Percentiles rank a stretch among this genome's conserved stretches.
Evolutionary conservation across 1,284 basidiomycete genomes (phyloP).

Genomic region (Stygiomarasmius scandens): DNA sequence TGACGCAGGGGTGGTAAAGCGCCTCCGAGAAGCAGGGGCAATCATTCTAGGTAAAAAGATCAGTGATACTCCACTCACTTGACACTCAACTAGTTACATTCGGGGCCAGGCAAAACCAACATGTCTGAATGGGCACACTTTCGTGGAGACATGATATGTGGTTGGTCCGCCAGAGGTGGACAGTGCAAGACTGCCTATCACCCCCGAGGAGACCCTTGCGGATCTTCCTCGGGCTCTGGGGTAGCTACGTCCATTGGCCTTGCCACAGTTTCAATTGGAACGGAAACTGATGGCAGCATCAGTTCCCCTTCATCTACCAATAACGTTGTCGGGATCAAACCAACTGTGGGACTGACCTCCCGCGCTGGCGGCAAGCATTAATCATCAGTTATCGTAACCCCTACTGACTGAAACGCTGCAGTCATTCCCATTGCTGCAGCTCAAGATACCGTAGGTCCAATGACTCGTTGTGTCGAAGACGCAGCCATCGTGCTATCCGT

Average conservation of each 20-base stretch:
- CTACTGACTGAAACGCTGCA: conserved; percentile 20
- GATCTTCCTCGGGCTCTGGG: conserved; percentile 68
- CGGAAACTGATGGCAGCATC: conserved; percentile 71
- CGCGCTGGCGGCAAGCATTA: conserved; percentile 53
- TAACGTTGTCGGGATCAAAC: conserved; percentile 62
- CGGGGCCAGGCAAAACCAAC: conserved; percentile 54
- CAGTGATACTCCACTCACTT: not conserved
- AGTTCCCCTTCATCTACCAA: conserved; percentile 54
- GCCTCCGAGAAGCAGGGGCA: conserved; percentile 65
- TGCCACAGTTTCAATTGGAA: conserved; percentile 57
- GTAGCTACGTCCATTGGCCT: conserved; percentile 68
- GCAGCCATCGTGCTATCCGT: conserved; percentile 60
- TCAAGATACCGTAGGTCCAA: conserved; percentile 66
- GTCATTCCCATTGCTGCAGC: conserved; percentile 64
- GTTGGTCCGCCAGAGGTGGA: conserved; percentile 70
- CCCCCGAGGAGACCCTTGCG: conserved; percentile 61
- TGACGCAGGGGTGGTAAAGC: conserved; percentile 64
- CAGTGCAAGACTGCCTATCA: conserved; percentile 65
- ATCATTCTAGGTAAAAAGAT: conserved; percentile 54
- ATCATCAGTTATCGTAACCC: not conserved
- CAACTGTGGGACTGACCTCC: conserved; percentile 64
- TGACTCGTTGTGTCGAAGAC: conserved; percentile 60
- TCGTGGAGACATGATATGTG: conserved; percentile 56
- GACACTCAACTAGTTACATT: not conserved
- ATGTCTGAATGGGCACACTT: conserved; percentile 66